Evolutionary conservation across 163 green algal genomes (phyloP), one percentile per base, ranked within the genome.

Genomic region (Prototheca cutis): DNA sequence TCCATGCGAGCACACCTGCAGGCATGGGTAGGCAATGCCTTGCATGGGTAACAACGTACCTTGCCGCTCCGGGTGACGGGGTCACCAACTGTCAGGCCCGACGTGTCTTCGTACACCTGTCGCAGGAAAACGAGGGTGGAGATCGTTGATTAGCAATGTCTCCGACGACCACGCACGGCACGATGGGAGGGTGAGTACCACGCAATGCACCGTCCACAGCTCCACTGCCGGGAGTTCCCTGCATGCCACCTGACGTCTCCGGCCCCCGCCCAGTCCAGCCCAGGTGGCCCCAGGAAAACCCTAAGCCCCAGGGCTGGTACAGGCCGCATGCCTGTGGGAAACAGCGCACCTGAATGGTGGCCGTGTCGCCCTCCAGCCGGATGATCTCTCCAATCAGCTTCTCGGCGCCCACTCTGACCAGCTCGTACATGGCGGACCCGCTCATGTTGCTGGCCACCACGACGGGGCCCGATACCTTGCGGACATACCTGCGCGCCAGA

Each of bases 311-410:
- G n/a, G n/a, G n/a, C n/a, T n/a, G n/a, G n/a, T n/a, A n/a, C n/a
- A n/a, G n/a, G n/a, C n/a, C n/a, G n/a, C n/a, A n/a, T n/a, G n/a
- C n/a, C n/a, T n/a, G n/a, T n/a, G n/a, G n/a, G n/a, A n/a, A n/a
- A n/a, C n/a, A n/a, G n/a, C n/a, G n/a, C n/a, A 91, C 87, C 84
- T 99, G 93, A 61, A 99, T 96, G 36, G 93, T 99, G 4, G 93
- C 93, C 29, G 77, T 95, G 68, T 97, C 89, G 15, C 82, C 86
- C 75, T 99, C 93, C 32, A 99, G 77, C 23, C 93, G 85, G 77
- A 99, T 99, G 73, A 99, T 97, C 70, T 99, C 93, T 36, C 93
- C 93, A 63, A 98, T 98, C 40, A 99, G 84, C 40, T 89, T 80
- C 61, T 95, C 86, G 8, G 77, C 57, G 28, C 93, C 93, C 30